phyloP scores from a whole-genome alignment of 106 monocot species.

The Ottelia alismoides region DNA sequence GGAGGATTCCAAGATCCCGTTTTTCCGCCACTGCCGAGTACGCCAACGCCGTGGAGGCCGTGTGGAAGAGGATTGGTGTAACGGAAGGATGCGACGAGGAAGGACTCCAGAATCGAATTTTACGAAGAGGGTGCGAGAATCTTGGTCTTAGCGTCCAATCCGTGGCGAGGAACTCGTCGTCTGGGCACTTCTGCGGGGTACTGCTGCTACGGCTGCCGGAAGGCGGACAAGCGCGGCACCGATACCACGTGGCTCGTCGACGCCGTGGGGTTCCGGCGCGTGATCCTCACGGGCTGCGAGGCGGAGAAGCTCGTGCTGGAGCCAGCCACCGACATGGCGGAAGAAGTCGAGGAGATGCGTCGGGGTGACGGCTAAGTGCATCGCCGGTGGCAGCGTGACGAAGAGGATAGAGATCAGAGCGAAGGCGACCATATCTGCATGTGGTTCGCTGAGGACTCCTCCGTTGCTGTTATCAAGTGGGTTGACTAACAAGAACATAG shows the following conservation, averaged over 20 bases:
- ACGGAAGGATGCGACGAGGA: conserved; percentile 33
- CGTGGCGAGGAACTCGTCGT: conserved; percentile 35
- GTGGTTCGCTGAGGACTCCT: conserved; percentile 51
- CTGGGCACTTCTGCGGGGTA: conserved; percentile 52
- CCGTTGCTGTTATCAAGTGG: conserved; percentile 34
- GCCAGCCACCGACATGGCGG: not conserved
- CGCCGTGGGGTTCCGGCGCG: conserved; percentile 31
- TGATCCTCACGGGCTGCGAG: conserved; percentile 53
- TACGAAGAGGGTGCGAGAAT: conserved; percentile 54
- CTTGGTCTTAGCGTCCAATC: conserved; percentile 34
- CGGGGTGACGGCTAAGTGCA: conserved; percentile 25
- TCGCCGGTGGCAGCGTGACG: conserved; percentile 4
- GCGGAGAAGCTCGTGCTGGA: conserved; percentile 49
- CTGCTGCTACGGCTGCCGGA: conserved; percentile 53
- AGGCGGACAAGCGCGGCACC: conserved; percentile 51
- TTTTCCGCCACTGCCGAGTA: conserved; percentile 29
- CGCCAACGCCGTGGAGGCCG: conserved; percentile 35
- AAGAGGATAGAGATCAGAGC: conserved; percentile 31
- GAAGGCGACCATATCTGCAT: conserved; percentile 33
- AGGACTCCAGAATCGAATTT: conserved; percentile 56
- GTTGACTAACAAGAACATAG: conserved; percentile 43
- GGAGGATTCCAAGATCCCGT: conserved; percentile 16
- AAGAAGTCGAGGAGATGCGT: conserved; percentile 34
- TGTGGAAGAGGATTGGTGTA: conserved; percentile 44
- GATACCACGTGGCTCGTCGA: conserved; percentile 77